phyloP scores from a whole-genome alignment of 2,329 filamentous ascomycete genomes.

The Chaetomium globosum region DNA sequence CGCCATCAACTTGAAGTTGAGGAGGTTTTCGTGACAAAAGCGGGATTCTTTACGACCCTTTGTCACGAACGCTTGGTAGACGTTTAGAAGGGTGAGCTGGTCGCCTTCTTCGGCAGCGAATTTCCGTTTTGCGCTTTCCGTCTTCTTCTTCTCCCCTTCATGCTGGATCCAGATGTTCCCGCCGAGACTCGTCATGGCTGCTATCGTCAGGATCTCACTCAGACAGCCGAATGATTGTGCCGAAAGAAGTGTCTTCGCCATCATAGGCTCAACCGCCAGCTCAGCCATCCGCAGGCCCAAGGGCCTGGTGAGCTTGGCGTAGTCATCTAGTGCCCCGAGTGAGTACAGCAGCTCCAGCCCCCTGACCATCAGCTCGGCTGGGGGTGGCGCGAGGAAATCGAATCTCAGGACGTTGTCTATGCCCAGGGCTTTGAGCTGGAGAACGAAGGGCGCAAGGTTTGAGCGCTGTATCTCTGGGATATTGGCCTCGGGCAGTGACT shows the following conservation, averaged over 20 bases:
- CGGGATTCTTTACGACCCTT: slow-evolving; percentile 79
- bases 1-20: slow-evolving; percentile 84
- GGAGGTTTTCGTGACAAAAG: slow-evolving; percentile 83
- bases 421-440: slow-evolving; percentile 91
- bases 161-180: slow-evolving; percentile 81
- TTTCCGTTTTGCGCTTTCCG: slow-evolving; percentile 73
- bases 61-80: slow-evolving; percentile 86
- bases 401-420: slow-evolving; percentile 94
- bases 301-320: slow-evolving; percentile 86
- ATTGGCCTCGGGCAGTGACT: slow-evolving; percentile 68
- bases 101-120: slow-evolving; percentile 95
- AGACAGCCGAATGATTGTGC: slow-evolving; percentile 76
- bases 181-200: slow-evolving; percentile 88
- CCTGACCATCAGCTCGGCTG: slow-evolving; percentile 79
- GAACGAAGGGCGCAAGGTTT: slow-evolving; percentile 82
- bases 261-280: slow-evolving; percentile 91
- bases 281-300: slow-evolving; percentile 92
- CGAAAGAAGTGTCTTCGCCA: slow-evolving; percentile 82
- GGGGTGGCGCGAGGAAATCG: slow-evolving; percentile 83
- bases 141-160: slow-evolving; percentile 72
- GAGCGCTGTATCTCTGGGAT: slow-evolving; percentile 90
- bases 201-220: slow-evolving; percentile 85
- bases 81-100: slow-evolving; percentile 87
- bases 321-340: slow-evolving; percentile 81
- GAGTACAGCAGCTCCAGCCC: slow-evolving; percentile 87